phyloP scores from a whole-genome alignment of 2,329 filamentous ascomycete species.

The Fonsecaea nubica region DNA sequence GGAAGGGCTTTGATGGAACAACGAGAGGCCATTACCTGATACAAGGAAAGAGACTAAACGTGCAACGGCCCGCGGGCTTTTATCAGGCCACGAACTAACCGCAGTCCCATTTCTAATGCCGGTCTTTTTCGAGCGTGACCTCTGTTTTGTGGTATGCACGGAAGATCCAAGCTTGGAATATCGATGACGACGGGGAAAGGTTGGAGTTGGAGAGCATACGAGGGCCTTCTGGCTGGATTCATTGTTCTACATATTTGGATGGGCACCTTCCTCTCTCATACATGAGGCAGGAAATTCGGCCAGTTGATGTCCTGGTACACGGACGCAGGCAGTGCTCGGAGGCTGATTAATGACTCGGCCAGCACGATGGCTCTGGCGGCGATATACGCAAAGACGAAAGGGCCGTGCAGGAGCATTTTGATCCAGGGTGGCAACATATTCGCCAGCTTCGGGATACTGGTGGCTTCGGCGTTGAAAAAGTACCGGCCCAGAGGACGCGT shows the following conservation, averaged over 20 bases:
- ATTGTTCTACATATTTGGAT: background rate
- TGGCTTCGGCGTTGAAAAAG: background rate
- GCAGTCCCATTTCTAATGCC: too few relatives aligned
- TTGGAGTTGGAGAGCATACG: background rate
- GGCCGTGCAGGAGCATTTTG: background rate
- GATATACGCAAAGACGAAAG: background rate
- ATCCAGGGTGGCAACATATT: constrained; percentile 3
- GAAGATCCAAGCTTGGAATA: too few relatives aligned
- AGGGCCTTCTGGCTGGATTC: background rate
- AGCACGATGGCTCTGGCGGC: constrained; percentile 2
- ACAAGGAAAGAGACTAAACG: too few relatives aligned
- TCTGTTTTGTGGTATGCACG: too few relatives aligned
- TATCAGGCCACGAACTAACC: too few relatives aligned
- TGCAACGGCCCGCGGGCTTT: too few relatives aligned
- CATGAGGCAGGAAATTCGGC: constrained; percentile 4
- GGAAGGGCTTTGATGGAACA: too few relatives aligned
- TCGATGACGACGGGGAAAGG: too few relatives aligned
- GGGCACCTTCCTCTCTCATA: background rate
- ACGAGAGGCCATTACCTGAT: too few relatives aligned
- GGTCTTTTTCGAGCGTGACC: too few relatives aligned
- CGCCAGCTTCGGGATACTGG: constrained; percentile 7
- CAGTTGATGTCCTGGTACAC: constrained; percentile 8
- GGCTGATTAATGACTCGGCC: constrained; percentile 5
- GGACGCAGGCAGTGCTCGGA: constrained; percentile 2
- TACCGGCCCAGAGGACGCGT: constrained; percentile 2